A percentile compares a stretch with the other conserved stretches of the same genome.
Evolutionary conservation across 768 basidiomycete genomes (phyloP).

Genomic region (Tulasnella calospora): DNA sequence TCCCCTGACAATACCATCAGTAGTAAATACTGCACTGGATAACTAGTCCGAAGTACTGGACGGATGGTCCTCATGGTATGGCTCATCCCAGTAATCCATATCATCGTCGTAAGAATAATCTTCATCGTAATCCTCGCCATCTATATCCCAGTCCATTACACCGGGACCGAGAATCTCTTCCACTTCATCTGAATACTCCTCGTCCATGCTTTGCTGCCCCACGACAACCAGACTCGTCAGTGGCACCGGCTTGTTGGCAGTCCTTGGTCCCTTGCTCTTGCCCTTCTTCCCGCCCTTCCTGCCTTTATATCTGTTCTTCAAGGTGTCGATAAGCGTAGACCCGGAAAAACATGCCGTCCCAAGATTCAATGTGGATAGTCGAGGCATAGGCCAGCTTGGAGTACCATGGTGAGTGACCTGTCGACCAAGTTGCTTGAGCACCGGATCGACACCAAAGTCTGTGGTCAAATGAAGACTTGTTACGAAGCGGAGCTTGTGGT

Average conservation of each 20-base stretch:
- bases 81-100: neutral
- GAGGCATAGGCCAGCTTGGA: neutral
- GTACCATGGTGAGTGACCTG: neutral
- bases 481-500: neutral
- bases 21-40: neutral
- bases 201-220: neutral
- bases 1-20: neutral
- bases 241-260: neutral
- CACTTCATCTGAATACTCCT: neutral
- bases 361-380: neutral
- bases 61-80: neutral
- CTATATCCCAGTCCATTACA: neutral
- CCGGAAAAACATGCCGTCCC: neutral
- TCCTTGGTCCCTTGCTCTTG: neutral
- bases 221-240: neutral
- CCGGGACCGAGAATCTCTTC: neutral
- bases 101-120: neutral
- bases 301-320: neutral
- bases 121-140: conserved; percentile 3
- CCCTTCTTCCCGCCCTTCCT: neutral
- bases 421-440: neutral
- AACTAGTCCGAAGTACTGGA: neutral
- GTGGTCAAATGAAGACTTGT: neutral
- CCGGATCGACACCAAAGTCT: neutral
- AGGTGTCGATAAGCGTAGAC: neutral